Percentiles rank a stretch among this genome's conserved stretches.
These are phyloP conservation scores for Cryphonectria nitschkei DNA, from an alignment of 2,329 filamentous ascomycete species.

Conservation along the genomic window DNA sequence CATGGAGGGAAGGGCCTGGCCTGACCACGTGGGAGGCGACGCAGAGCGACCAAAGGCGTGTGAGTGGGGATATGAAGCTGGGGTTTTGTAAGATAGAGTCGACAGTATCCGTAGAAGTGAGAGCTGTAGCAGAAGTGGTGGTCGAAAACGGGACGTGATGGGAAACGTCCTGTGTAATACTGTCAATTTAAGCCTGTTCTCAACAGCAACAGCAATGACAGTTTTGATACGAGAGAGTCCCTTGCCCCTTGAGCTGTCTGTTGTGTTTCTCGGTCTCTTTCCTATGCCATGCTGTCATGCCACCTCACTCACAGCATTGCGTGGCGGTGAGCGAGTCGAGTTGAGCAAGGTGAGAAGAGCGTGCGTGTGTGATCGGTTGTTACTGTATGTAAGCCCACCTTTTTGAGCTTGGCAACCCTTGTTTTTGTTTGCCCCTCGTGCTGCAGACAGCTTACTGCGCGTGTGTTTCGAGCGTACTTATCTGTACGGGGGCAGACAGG, in stretches of 20 bases:
- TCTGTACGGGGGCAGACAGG: background rate
- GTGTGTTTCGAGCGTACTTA: background rate
- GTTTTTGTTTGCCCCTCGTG: background rate
- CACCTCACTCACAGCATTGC: background rate
- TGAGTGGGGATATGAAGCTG: background rate
- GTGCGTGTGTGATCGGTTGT: background rate
- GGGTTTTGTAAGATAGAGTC: background rate
- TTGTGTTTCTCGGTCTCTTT: background rate
- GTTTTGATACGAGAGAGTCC: background rate
- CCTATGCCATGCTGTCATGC: background rate
- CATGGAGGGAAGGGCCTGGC: slow-evolving; percentile 13
- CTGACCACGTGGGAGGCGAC: background rate
- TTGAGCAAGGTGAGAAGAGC: background rate
- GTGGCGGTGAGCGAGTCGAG: background rate
- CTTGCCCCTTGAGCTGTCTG: background rate
- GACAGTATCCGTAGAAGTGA: background rate
- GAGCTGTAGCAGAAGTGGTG: background rate
- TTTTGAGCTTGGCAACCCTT: background rate
- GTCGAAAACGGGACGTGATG: background rate
- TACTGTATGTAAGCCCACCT: background rate
- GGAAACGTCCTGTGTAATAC: background rate
- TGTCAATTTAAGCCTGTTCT: background rate
- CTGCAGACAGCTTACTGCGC: background rate
- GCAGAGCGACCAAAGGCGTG: background rate
- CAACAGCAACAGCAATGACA: background rate